Evolutionary conservation across 768 basidiomycete genomes (phyloP).

Genomic region (Pleurotus citrinopileatus): DNA sequence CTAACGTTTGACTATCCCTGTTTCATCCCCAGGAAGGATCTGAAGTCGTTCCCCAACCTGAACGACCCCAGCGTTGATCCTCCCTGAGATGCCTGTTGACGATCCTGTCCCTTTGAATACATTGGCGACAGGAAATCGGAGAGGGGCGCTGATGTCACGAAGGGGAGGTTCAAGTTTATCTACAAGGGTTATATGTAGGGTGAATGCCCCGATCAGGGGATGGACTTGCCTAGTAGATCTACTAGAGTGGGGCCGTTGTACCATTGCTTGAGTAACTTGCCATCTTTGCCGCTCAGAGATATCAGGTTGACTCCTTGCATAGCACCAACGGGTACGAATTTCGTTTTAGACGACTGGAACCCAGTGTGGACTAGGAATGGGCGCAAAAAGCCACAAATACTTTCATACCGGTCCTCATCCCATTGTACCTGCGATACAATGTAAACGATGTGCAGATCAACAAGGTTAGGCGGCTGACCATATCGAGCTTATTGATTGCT

Average conservation of each 20-base stretch:
- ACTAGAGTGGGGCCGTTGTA: conserved; percentile 85
- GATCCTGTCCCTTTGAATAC: conserved; percentile 89
- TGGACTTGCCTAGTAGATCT: conserved; percentile 66
- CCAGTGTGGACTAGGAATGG: conserved; percentile 89
- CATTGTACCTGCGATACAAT: conserved; percentile 69
- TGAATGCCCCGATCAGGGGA: background rate
- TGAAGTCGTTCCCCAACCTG: conserved; percentile 90
- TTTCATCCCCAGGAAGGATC: conserved; percentile 91
- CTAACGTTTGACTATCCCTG: conserved; percentile 70
- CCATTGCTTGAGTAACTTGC: conserved; percentile 59
- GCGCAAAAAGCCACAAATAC: conserved; percentile 70
- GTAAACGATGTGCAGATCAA: background rate
- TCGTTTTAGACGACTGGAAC: conserved; percentile 73
- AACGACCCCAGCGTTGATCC: conserved; percentile 83
- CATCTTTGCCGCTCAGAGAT: conserved; percentile 42
- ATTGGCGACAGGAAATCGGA: conserved; percentile 90
- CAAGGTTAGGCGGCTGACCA: conserved; percentile 43
- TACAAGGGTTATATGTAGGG: conserved; percentile 24
- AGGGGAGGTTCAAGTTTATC: conserved; percentile 80
- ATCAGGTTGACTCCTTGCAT: conserved; percentile 87
- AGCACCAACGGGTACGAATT: conserved; percentile 87
- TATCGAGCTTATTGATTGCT: conserved; percentile 94
- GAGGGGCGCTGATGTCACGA: conserved; percentile 70
- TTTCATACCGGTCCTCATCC: conserved; percentile 79
- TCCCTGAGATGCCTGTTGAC: conserved; percentile 75